phyloP scores from a whole-genome alignment of 257 asterid genomes.

The Scutellaria baicalensis region DNA sequence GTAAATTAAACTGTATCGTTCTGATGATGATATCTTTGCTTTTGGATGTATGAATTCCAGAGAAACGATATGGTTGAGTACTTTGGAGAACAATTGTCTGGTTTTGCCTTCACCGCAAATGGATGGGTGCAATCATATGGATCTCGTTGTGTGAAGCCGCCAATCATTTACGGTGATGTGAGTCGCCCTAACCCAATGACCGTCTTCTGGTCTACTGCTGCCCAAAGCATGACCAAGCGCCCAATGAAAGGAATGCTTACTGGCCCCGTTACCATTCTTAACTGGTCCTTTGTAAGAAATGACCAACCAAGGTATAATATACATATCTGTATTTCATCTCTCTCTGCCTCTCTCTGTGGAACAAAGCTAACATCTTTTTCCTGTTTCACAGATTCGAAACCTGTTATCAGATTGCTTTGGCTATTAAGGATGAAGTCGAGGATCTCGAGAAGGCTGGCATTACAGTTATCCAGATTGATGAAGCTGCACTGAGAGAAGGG shows the following conservation, averaged over 20 bases:
- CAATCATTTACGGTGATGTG: conserved; percentile 97
- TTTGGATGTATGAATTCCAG: conserved; percentile 34
- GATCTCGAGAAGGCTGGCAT: conserved; percentile 95
- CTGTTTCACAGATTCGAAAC: conserved; percentile 58
- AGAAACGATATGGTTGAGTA: conserved; percentile 99
- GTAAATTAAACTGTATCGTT: background rate
- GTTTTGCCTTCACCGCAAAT: conserved; percentile 92
- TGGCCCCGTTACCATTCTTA: conserved; percentile 96
- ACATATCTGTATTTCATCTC: background rate
- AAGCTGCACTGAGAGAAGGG: conserved; percentile 96
- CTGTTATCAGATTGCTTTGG: conserved; percentile 92
- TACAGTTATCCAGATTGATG: conserved; percentile 87
- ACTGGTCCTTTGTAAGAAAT: conserved; percentile 95
- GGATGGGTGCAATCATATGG: conserved; percentile 99
- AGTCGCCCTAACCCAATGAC: conserved; percentile 99
- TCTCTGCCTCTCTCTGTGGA: background rate
- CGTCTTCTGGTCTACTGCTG: conserved; percentile 93
- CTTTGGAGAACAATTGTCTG: conserved; percentile 97
- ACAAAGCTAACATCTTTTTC: background rate
- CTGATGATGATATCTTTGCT: background rate
- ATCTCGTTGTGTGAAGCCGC: conserved; percentile 99
- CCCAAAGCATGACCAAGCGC: conserved; percentile 99
- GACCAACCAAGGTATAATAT: conserved; percentile 86
- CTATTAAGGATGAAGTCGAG: conserved; percentile 95
- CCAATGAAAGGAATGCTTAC: conserved; percentile 99